Evolutionary conservation across 2,329 filamentous ascomycete genomes (phyloP), one percentile per base, ranked within the genome.

Genomic region (Gremmenia infestans): DNA sequence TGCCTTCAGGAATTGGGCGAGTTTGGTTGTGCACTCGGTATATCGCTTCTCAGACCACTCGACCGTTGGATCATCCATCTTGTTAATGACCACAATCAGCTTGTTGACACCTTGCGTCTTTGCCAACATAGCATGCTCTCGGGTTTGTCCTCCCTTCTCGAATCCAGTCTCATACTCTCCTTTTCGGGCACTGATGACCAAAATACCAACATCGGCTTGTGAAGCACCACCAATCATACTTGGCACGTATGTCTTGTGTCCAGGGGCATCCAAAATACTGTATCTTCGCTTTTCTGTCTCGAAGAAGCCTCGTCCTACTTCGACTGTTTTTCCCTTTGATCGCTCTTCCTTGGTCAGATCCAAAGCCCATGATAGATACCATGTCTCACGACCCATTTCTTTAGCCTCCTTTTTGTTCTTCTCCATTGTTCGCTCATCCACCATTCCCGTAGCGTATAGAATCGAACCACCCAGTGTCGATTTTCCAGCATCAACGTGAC

Each of bases 161-260:
- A 99, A 99, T 50, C 94, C 94, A 36, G 94, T 97, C 76, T 99
- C 94, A 73, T 97, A 99, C 76, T 99, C 94, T 70, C 94, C 94
- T 80, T 97, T 97, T 69, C 94, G 88, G 43, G 94, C 91, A 51
- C 89, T 95, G 69, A 97, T 97, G 71, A 99, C 94, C 48, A 99
- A 81, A 66, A 97, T 90, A 71, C 94, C 94, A 35, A 99, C 86
- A 73, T 96, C 91, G 49, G 91, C 91, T 74, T 96, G 91, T 12
- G 91, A 92, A 35, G 91, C 91, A 71, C 91, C 91, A 65, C 93
- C 92, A 70, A 99, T 96, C 94, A 99, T 99, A 80, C 88, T 94
- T 48, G 94, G 93, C 17, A 99, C 94, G 65, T 94, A 99, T 2
- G 89, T 97, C 79, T 97, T 97, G 81, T 99, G 93, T 17, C 93